Conservation (phyloP, 371 early-diverging fungal species). For the Synchytrium microbalum region DNA sequence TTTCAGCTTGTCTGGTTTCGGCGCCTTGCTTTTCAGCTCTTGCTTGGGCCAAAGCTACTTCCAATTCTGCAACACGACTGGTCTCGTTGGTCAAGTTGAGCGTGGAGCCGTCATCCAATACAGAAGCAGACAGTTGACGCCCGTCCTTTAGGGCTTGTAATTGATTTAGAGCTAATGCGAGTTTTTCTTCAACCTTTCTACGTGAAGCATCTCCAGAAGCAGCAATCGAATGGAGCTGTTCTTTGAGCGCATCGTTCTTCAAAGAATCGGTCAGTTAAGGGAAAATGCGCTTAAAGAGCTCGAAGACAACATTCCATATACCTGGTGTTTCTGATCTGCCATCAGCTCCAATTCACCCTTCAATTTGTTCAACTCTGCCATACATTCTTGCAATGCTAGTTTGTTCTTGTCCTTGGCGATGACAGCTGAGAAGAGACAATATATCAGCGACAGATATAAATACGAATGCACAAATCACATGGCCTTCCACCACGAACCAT, state of each 20-base stretch:
- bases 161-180: slow-evolving; percentile 7
- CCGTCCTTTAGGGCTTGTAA: neutral
- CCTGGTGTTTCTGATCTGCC: slow-evolving; percentile 26
- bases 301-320: neutral
- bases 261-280: neutral
- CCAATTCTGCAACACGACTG: neutral
- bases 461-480: neutral
- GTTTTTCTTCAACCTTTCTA: slow-evolving; percentile 7
- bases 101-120: neutral
- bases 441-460: neutral
- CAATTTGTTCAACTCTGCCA: slow-evolving; percentile 25
- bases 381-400: slow-evolving; percentile 11
- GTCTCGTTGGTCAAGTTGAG: neutral
- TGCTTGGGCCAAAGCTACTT: neutral
- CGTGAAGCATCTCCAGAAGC: slow-evolving; percentile 19
- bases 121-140: slow-evolving; percentile 1
- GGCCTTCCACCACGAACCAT: slow-evolving; percentile 8
- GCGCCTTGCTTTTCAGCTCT: neutral
- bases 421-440: slow-evolving; percentile 6
- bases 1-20: neutral
- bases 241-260: slow-evolving; percentile 29
- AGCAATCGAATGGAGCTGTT: slow-evolving; percentile 32
- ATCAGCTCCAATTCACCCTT: slow-evolving; percentile 28
- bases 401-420: slow-evolving; percentile 23
- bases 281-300: no score